Evolutionary conservation across 2,329 filamentous ascomycete genomes (phyloP).

Genomic region (Elsinoe necatrix): DNA sequence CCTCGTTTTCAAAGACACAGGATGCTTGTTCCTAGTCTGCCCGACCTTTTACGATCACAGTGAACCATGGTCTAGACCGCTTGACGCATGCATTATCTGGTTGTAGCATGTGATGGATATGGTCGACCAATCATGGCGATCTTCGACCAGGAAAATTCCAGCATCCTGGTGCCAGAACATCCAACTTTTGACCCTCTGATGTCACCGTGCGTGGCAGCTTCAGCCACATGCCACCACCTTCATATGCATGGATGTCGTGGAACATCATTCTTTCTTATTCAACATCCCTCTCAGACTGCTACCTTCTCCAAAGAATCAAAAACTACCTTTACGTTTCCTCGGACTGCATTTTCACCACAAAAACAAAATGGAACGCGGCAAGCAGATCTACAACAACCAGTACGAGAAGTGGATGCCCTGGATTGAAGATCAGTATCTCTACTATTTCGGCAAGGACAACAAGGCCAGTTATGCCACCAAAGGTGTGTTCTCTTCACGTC

Average conservation of each 20-base stretch:
- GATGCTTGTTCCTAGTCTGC: not conserved
- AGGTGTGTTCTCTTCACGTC: no score
- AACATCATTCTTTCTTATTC: not conserved
- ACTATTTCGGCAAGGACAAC: constrained; percentile 68
- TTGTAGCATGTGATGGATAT: constrained; percentile 2
- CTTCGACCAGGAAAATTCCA: constrained; percentile 3
- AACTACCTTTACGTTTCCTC: no score
- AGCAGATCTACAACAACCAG: constrained; percentile 29
- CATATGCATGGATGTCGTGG: not conserved
- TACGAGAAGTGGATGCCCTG: constrained; percentile 71
- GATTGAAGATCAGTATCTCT: constrained; percentile 64
- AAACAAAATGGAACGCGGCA: constrained; percentile 9
- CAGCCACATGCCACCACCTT: constrained; percentile 12
- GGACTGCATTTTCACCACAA: not conserved
- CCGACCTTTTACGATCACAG: not conserved
- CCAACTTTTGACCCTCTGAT: constrained; percentile 9
- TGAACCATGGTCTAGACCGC: constrained; percentile 1
- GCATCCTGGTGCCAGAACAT: constrained; percentile 2
- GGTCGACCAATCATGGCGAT: constrained; percentile 1
- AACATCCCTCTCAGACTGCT: no score
- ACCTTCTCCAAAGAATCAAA: no score
- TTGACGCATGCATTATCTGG: constrained; percentile 2
- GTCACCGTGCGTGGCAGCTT: constrained; percentile 7
- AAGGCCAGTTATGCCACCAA: constrained; percentile 64
- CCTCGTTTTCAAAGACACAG: not conserved